Evolutionary conservation across 495 filamentous ascomycete genomes (phyloP), one percentile per base, ranked within the genome.

Genomic region (Penicillium tannophilum): DNA sequence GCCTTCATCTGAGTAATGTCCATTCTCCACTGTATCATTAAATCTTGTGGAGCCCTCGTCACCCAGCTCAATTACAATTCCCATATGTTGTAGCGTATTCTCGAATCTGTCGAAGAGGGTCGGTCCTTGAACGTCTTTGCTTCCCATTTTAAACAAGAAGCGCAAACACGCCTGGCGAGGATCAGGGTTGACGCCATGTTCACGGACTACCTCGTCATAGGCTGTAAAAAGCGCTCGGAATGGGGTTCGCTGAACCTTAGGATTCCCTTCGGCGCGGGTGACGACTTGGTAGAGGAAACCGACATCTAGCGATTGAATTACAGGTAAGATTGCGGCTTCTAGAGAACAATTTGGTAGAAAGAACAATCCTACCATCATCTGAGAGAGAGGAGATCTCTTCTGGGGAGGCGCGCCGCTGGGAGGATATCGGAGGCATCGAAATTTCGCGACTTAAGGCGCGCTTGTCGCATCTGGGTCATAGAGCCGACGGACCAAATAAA

Each of bases 81-180:
- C 87, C 77, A 88, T 79, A 53, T 80, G 76, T 36, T 79, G 78
- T 61, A 94, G 79, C 47, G 87, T 62, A 41, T 75, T 79, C 71
- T 88, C 83, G 66, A 93, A 90, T 55, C 83, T 86, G 52, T 88
- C 83, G 54, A 84, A 84, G 17, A 92, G 72, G 2, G 78, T 79
- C 43, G 76, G 61, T 45, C 76, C 79, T 56, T 63, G 46, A 49
- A 74, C 64, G 20, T 68, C 70, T 64, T 81, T 73, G 62, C 84
- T 86, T 41, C 90, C 90, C 75, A 96, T 87, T 72, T 88, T 89
- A 69, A 95, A 88, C 58, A 96, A 72, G 69, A 92, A 86, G 68
- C 88, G 85, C 72, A 90, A 80, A 65, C 90, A 90, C 53, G 86
- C 79, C 63, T 83, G 84, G 65, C 92, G 88, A 62, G 90, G 82